A percentile compares a stretch with the other conserved stretches of the same genome.
These are phyloP conservation scores for Aphanomyces stellatus DNA, from an alignment of 352 stramenopile genomes.

Conservation along the genomic window DNA sequence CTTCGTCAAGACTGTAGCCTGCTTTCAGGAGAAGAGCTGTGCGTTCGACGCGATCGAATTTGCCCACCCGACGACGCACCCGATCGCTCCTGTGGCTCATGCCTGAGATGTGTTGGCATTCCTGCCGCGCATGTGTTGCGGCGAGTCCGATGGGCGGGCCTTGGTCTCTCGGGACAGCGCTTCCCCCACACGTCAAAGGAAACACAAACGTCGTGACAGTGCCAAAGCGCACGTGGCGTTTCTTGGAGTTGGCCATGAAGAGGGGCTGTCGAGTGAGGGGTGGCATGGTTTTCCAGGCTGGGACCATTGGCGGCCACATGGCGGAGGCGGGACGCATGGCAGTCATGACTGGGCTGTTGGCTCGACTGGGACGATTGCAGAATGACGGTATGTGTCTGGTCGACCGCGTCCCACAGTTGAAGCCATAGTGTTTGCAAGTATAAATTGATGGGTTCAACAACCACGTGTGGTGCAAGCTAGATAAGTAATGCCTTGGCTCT, in stretches of 20 bases:
- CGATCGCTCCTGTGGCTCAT: neutral
- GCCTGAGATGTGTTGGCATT: neutral
- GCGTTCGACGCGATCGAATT: conserved; percentile 2
- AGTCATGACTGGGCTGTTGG: too few relatives aligned
- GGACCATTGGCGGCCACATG: neutral
- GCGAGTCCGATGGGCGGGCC: conserved; percentile 4
- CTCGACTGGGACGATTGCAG: too few relatives aligned
- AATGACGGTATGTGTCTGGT: too few relatives aligned
- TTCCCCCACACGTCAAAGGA: neutral
- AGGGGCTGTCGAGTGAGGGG: neutral
- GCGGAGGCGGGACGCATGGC: too few relatives aligned
- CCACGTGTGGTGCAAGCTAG: too few relatives aligned
- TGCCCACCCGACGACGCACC: neutral
- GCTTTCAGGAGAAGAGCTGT: neutral
- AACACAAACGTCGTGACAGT: neutral
- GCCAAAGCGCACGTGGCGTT: neutral
- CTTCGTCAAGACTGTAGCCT: neutral
- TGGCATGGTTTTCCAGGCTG: neutral
- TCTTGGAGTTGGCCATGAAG: neutral
- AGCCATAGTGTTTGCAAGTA: too few relatives aligned
- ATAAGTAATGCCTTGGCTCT: too few relatives aligned
- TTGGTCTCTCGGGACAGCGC: neutral
- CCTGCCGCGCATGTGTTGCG: neutral
- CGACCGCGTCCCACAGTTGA: too few relatives aligned
- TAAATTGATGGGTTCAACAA: too few relatives aligned